Base-by-base conservation (phyloP, 306 rosid genomes). In the Begonia peltatifolia region DNA sequence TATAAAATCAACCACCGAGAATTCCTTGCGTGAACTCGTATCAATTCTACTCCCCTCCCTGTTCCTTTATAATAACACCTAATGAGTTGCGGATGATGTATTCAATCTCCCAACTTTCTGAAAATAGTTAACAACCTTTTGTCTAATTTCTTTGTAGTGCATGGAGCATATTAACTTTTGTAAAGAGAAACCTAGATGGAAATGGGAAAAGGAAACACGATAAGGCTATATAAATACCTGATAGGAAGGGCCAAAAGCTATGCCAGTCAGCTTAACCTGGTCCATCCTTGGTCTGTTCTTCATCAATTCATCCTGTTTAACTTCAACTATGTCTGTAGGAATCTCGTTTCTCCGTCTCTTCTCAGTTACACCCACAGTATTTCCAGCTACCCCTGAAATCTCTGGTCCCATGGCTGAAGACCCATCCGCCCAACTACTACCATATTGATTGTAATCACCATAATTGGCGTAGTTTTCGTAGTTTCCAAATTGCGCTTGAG, bases 271-370 rank as follows among this genome's bases (percentile, higher is more conserved):
- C 79, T 86, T 92, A 46, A 18, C 78, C 62, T 90, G 94, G 62
- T 92, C 94, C 72, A 86, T 84, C 75, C 96, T 81, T 14, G 96
- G 96, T 54, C 96, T 73, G 35, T 92, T 81, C 81, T 92, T 92
- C 20, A 92, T 79, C 74, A 92, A 72, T 70, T 86, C 99, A 9
- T 86, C 96, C 61, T 86, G 96, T 81, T 79, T 86, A 74, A 92
- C 93, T 73, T 92, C 96, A 30, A 92, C 58, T 60, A 86, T 71
- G 55, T 85, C 92, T 13, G 70, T 38, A 0, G 92, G 97, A 63
- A 90, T 53, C 51, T 90, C 87, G 52, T 74, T 62, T 72, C 92
- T 76, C 42, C 94, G 79, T 47, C 87, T 77, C 84, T 80, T 90
- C 56, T 81, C 89, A 52, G 68, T 61, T 58, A 66, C 50, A 56